Conservation (phyloP, 495 filamentous ascomycete species). For the Xylaria intraflava region DNA sequence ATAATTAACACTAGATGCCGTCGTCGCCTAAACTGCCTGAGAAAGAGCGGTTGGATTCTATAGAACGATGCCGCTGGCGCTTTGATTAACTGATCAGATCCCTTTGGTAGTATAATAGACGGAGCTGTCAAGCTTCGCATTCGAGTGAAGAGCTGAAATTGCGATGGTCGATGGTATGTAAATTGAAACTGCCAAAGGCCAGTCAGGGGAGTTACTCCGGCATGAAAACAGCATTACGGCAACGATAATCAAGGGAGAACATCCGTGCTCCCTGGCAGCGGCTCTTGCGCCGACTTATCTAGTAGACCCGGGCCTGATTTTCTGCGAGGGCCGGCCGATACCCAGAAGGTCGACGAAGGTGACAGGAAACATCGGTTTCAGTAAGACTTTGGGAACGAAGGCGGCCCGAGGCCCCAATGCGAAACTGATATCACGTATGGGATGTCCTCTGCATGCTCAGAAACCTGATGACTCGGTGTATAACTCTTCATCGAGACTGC, state of each 20-base stretch:
- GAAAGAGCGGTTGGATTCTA: slow-evolving; percentile 18
- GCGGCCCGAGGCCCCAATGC: too few relatives aligned
- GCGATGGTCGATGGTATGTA: background rate
- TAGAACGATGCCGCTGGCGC: slow-evolving; percentile 9
- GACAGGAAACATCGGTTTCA: too few relatives aligned
- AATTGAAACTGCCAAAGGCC: background rate
- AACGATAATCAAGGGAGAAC: background rate
- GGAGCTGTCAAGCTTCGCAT: background rate
- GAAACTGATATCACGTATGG: too few relatives aligned
- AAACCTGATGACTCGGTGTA: too few relatives aligned
- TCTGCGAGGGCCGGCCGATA: background rate
- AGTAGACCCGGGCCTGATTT: background rate
- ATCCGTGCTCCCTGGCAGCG: background rate
- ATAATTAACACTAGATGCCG: background rate
- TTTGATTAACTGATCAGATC: background rate
- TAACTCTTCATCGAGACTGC: too few relatives aligned
- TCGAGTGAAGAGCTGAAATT: background rate
- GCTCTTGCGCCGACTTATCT: background rate
- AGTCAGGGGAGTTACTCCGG: background rate
- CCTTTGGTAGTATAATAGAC: background rate
- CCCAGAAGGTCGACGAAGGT: background rate
- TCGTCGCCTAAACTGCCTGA: background rate
- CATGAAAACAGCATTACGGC: background rate
- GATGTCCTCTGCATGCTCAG: too few relatives aligned
- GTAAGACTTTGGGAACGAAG: too few relatives aligned